Evolutionary conservation across 192 early-diverging fungal genomes (phyloP).

Genomic region (Spinellus fusiger): DNA sequence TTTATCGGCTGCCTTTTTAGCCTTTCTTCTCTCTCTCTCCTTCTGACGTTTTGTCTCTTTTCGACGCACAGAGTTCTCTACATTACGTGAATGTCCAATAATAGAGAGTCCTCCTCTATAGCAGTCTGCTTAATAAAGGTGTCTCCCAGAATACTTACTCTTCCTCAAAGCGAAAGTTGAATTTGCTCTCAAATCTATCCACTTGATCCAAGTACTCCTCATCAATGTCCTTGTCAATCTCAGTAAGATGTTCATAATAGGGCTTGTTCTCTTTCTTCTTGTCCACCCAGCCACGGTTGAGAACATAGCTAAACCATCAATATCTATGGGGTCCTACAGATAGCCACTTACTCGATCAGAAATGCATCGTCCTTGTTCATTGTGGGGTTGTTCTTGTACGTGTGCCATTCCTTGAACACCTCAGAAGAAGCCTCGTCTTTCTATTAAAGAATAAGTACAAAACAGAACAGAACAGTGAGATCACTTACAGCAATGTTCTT

Average conservation of each 20-base stretch:
- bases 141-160: too few species aligned
- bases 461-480: not conserved
- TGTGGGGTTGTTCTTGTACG: slow-evolving; percentile 44
- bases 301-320: slow-evolving; percentile 54
- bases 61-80: slow-evolving; percentile 78
- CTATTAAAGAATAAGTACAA: slow-evolving; percentile 7
- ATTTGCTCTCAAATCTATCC: slow-evolving; percentile 84
- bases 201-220: slow-evolving; percentile 73
- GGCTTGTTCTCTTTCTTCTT: slow-evolving; percentile 57
- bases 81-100: slow-evolving; percentile 72
- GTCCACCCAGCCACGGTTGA: slow-evolving; percentile 94
- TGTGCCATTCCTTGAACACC: slow-evolving; percentile 56
- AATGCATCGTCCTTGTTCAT: slow-evolving; percentile 55
- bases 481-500: slow-evolving; percentile 56
- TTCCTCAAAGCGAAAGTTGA: slow-evolving; percentile 96
- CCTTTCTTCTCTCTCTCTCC: slow-evolving; percentile 62
- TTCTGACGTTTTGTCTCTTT: slow-evolving; percentile 75
- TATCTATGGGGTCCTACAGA: not conserved
- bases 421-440: slow-evolving; percentile 42
- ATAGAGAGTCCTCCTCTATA: slow-evolving; percentile 61
- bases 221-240: slow-evolving; percentile 60
- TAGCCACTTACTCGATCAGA: slow-evolving; percentile 65
- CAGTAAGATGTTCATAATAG: slow-evolving; percentile 45
- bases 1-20: slow-evolving; percentile 72
- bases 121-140: too few species aligned